Conservation (phyloP, 1,139 yeast species). For the Geotrichum europaeum region DNA sequence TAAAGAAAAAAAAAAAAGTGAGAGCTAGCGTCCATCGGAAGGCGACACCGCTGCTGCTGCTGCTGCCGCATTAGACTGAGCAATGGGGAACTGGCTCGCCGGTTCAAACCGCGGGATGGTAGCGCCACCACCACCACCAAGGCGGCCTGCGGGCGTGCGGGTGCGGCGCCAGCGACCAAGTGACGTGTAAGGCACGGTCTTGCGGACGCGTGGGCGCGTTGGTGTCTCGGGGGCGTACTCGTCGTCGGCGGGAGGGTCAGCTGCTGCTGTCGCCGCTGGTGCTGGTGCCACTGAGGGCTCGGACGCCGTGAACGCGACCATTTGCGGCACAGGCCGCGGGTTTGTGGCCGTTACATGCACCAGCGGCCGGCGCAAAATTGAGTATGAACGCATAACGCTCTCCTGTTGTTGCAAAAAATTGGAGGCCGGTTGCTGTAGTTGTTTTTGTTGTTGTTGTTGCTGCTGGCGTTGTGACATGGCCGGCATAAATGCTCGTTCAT, state of each 20-base stretch:
- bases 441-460: not conserved
- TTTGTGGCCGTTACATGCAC: not conserved
- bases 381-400: not conserved
- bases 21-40: not conserved
- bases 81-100: not conserved
- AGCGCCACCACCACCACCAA: not conserved
- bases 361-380: not conserved
- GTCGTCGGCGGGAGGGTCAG: not conserved
- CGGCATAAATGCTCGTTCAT: not conserved
- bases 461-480: not conserved
- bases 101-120: not conserved
- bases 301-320: not conserved
- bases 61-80: not conserved
- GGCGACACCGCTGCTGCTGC: not conserved
- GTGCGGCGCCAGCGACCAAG: conserved; percentile 14
- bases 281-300: not conserved
- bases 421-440: not conserved
- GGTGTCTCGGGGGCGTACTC: conserved; percentile 14
- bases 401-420: not conserved
- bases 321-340: not conserved
- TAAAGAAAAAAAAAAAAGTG: too few relatives aligned
- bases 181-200: conserved; percentile 10
- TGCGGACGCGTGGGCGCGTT: conserved; percentile 7
- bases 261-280: not conserved
- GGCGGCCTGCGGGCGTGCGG: conserved; percentile 2